These are phyloP conservation scores for Aegilops umbellulata DNA, from an alignment of 176 grass and related monocot genomes.

Conservation along the genomic window DNA sequence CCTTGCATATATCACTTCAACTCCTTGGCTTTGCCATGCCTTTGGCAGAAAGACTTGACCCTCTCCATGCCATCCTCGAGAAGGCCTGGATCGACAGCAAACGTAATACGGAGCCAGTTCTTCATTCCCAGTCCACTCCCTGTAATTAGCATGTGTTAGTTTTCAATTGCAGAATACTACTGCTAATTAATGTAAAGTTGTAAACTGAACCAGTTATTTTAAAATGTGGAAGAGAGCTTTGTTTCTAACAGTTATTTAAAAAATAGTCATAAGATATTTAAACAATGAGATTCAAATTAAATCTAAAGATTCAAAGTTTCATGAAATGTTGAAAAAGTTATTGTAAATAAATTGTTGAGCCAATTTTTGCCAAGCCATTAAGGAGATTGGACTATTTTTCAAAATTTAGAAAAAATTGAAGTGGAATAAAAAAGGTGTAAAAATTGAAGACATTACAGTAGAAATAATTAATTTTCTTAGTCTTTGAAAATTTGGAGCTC, in stretches of 20 bases:
- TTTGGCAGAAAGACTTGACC: slow-evolving; percentile 59
- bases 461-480: background rate
- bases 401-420: background rate
- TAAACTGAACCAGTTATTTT: background rate
- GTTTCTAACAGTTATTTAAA: background rate
- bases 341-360: too few relatives aligned
- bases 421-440: background rate
- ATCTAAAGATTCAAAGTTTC: background rate
- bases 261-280: background rate
- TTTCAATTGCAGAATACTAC: background rate
- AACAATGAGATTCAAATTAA: background rate
- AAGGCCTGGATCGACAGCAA: slow-evolving; percentile 36
- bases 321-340: too few relatives aligned
- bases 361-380: too few relatives aligned
- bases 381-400: background rate
- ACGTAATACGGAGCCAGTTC: slow-evolving; percentile 65
- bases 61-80: slow-evolving; percentile 58
- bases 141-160: background rate
- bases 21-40: slow-evolving; percentile 36
- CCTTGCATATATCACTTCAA: background rate
- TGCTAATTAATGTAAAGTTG: background rate
- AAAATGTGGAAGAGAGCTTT: background rate
- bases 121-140: slow-evolving; percentile 55
- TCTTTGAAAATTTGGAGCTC: background rate
- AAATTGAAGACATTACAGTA: background rate